These are phyloP conservation scores for Pisolithus thermaeus DNA, from an alignment of 1,284 basidiomycete genomes.

Conservation along the genomic window DNA sequence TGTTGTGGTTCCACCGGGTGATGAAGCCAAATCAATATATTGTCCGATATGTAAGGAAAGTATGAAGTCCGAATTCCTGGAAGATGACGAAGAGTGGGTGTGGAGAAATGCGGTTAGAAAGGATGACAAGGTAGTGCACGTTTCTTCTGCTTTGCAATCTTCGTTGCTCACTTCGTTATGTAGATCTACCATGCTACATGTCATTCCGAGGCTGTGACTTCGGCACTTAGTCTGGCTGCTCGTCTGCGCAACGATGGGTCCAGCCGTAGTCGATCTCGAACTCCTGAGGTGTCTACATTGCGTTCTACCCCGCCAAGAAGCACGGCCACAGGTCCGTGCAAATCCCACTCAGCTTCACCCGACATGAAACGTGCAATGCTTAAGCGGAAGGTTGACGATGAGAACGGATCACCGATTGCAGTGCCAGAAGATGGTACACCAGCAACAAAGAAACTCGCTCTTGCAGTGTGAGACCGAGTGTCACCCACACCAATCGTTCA, in stretches of 20 bases:
- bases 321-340: constrained; percentile 19
- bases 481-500: not conserved
- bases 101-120: constrained; percentile 89
- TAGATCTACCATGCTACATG: constrained; percentile 91
- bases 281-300: constrained; percentile 48
- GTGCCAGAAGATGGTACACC: constrained; percentile 42
- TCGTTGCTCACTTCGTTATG: not conserved
- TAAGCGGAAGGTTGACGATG: constrained; percentile 66
- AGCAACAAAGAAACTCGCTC: constrained; percentile 52
- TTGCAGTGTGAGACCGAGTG: constrained; percentile 24
- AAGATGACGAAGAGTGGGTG: constrained; percentile 99
- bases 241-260: constrained; percentile 56
- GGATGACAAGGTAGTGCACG: constrained; percentile 67
- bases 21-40: constrained; percentile 72
- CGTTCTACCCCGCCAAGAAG: constrained; percentile 43
- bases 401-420: constrained; percentile 30
- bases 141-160: constrained; percentile 1
- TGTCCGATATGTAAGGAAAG: constrained; percentile 98
- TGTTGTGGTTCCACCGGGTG: constrained; percentile 84
- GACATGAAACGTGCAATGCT: constrained; percentile 46
- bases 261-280: constrained; percentile 62
- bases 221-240: constrained; percentile 56
- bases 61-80: constrained; percentile 88
- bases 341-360: constrained; percentile 42
- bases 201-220: constrained; percentile 70